phyloP scores from a whole-genome alignment of 2,329 filamentous ascomycete genomes.

The Aspergillus fijiensis region DNA sequence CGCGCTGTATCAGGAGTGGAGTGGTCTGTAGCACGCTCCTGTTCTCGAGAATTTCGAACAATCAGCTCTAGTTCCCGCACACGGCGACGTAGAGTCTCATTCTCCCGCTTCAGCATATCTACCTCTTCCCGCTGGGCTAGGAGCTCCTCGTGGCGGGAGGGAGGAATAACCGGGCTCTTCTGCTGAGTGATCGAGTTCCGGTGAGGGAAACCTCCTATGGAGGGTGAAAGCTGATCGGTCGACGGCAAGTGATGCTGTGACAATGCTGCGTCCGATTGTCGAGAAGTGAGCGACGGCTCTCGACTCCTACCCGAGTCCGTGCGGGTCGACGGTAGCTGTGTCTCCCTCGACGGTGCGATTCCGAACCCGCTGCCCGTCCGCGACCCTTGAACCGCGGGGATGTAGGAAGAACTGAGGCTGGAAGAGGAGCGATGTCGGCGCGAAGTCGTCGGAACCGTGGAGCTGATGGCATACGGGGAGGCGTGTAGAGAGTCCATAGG shows the following conservation, averaged over 20 bases:
- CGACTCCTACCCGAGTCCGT: slow-evolving; percentile 39
- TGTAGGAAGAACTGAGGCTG: slow-evolving; percentile 51
- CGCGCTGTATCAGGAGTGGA: neutral
- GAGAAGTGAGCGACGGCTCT: slow-evolving; percentile 44
- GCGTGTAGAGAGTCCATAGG: slow-evolving; percentile 45
- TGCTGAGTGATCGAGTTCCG: slow-evolving; percentile 33
- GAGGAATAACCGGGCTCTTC: slow-evolving; percentile 28
- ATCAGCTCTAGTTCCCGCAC: slow-evolving; percentile 46
- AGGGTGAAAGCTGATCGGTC: slow-evolving; percentile 28
- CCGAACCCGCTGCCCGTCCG: slow-evolving; percentile 41
- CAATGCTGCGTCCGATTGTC: slow-evolving; percentile 33
- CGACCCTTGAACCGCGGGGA: slow-evolving; percentile 37
- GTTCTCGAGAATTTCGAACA: slow-evolving; percentile 34
- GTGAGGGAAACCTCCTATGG: slow-evolving; percentile 27
- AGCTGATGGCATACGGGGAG: slow-evolving; percentile 45
- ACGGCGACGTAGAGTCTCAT: slow-evolving; percentile 46
- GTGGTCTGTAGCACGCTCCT: slow-evolving; percentile 9
- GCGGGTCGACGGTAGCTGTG: slow-evolving; percentile 30
- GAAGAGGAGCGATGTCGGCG: slow-evolving; percentile 59
- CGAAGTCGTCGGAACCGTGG: slow-evolving; percentile 54
- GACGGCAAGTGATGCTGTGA: slow-evolving; percentile 28
- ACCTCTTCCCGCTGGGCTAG: slow-evolving; percentile 44
- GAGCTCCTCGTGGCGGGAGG: slow-evolving; percentile 45
- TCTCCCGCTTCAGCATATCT: slow-evolving; percentile 47
- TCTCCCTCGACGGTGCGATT: slow-evolving; percentile 46